Base-by-base conservation (phyloP, 768 basidiomycete species). In the Zangia roseola region DNA sequence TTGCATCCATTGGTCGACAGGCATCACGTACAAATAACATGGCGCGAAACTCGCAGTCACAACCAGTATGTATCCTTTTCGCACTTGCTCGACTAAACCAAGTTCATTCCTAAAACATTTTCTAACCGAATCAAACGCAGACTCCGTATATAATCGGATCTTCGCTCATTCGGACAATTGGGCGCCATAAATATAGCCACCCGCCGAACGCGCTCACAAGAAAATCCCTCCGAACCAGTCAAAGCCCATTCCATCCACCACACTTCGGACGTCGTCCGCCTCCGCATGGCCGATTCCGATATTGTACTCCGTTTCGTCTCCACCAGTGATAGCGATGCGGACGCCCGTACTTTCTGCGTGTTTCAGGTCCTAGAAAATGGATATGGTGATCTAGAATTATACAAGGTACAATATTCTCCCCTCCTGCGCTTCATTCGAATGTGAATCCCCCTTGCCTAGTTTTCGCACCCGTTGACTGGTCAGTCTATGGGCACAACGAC, bases 311-410 rank as follows among this genome's bases (percentile, higher is more conserved):
- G 64, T 7, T 72, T 79, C 52, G 57, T 62, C 10, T 71, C 63
- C 49, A 56, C 69, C 20, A 55, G 58, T 24, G 61, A 64, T 19
- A 38, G 53, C 7, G 61, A 60, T 26, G 41, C 58, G 9, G 76
- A 80, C 59, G 60, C 69, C 51, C 77, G 80, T 30, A 72, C 77
- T 4, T 74, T 78, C 56, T 69, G 69, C 6, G 69, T 76, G 26
- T 59, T 67, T 45, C 68, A 72, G 46, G 57, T 69, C 17, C 49
- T 63, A 10, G 64, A 63, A n/a, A 64, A 54, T 19, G 54, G 62
- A 3, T 40, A 58, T 1, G 56, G 58, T 17, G 58, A 67, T 23
- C 46, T 71, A 33, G 73, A 76, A 44, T 48, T 78, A 20, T 81
- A 81, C 66, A 75, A 70, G 64, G 79, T 69, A 49, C n/a, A n/a